Base-by-base conservation (phyloP, 2,329 filamentous ascomycete genomes). In the Penicillium sp. region DNA sequence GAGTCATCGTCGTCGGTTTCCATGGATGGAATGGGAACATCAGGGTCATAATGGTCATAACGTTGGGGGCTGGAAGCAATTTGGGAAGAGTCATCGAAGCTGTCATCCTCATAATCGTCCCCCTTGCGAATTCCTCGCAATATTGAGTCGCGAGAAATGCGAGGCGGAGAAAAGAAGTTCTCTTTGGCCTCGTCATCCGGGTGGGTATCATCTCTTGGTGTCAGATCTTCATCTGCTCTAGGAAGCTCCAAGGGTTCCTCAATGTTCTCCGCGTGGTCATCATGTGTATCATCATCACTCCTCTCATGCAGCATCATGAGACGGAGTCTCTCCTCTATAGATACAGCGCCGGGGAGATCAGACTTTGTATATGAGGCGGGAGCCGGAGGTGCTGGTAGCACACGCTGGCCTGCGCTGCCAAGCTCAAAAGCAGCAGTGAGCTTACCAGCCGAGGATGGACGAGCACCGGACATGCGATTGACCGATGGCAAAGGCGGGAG, bases 101-200 rank as follows among this genome's bases (percentile, higher is more conserved):
- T 87, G 57, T 87, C 84, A 4, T 87, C 85, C 54, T 67, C 65
- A 4, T 86, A 77, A 56, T 78, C 72, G 73, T 90, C 76, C 89
- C 89, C 66, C 37, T 72, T 75, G 71, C 94, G 91, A 55, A 97
- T 88, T 61, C 93, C 91, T 53, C 90, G 88, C 67, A 97, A 80
- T 66, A 97, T 97, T 0, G 93, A 96, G 72, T 97, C 94, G 38
- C 93, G 86, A 9, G 93, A 97, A 70, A 97, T 96, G 54, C 89
- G 89, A 12, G 89, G 83, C 19, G 87, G 90, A 15, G 67, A 83
- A 80, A 56, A 82, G 77, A 53, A 83, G 82, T 65, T 88, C 73
- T 89, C 86, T 46, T 84, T 85, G 43, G 86, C 70, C 21, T 42
- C 23, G 1, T 62, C 54, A 7, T 58, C 41, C 17, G 21, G 40